These are phyloP conservation scores for Xylaria sp. DNA, from an alignment of 2,329 filamentous ascomycete species.

Conservation along the genomic window DNA sequence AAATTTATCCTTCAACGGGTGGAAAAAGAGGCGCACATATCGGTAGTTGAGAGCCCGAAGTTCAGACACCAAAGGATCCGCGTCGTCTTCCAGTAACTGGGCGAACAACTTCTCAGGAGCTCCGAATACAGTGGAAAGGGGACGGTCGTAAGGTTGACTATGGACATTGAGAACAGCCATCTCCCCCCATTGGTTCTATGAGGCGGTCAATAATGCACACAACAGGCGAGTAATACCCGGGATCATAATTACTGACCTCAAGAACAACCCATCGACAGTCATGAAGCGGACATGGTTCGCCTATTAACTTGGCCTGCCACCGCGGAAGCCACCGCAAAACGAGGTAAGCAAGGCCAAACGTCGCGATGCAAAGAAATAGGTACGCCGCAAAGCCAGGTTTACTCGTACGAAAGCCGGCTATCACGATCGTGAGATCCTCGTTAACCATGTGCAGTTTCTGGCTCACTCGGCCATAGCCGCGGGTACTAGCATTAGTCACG, in stretches of 20 bases:
- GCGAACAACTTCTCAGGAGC: slow-evolving; percentile 61
- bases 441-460: slow-evolving; percentile 94
- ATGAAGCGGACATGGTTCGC: slow-evolving; percentile 67
- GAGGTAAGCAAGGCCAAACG: slow-evolving; percentile 79
- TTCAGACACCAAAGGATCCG: slow-evolving; percentile 75
- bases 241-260: slow-evolving; percentile 58
- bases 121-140: slow-evolving; percentile 68
- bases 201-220: slow-evolving; percentile 10
- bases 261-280: slow-evolving; percentile 90
- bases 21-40: slow-evolving; percentile 90
- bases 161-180: slow-evolving; percentile 75
- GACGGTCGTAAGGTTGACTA: slow-evolving; percentile 54
- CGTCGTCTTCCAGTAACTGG: slow-evolving; percentile 64
- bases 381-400: slow-evolving; percentile 70
- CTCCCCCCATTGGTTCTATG: slow-evolving; percentile 91
- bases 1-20: slow-evolving; percentile 88
- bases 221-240: background rate
- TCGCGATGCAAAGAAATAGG: slow-evolving; percentile 68
- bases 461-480: slow-evolving; percentile 65
- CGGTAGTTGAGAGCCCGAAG: slow-evolving; percentile 86
- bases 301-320: slow-evolving; percentile 79
- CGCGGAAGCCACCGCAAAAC: slow-evolving; percentile 87
- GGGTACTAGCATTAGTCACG: slow-evolving; percentile 68
- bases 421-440: slow-evolving; percentile 90
- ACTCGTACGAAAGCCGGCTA: slow-evolving; percentile 88